Base-by-base conservation (phyloP, 306 rosid genomes). In the Acacia crassicarpa region DNA sequence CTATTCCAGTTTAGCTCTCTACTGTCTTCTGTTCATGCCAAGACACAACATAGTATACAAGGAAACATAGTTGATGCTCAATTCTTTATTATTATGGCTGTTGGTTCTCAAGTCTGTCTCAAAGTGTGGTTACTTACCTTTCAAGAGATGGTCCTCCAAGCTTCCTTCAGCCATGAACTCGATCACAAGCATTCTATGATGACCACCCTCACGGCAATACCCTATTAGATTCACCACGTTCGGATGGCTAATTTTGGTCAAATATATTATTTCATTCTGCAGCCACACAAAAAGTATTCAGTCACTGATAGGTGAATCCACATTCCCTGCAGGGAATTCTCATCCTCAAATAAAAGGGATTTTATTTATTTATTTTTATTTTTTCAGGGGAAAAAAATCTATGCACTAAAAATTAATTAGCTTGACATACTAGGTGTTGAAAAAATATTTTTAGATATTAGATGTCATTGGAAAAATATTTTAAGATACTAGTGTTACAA, bases 181-280 rank as follows among this genome's bases (percentile, higher is more conserved):
- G 56, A 85, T 89, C 9, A 89, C 93, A 76, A 89, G 82, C 67
- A 88, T 89, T 74, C 89, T 82, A 20, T 89, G 89, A 32, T 83
- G 81, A 16, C 80, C 79, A 16, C 81, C 87, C 65, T 91, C 91
- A 1, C 80, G 49, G 83, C 92, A 91, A 48, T 66, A 89, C 40
- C 93, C 93, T 43, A 88, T 80, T 44, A 91, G 89, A 74, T 75
- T 84, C 84, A 89, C 95, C 54, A 88, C 85, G 78, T 91, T 89
- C 9, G 90, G 91, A 79, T 89, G 90, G 70, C 75, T 76, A 51
- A 89, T 30, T 35, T 82, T 82, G 80, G 89, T 69, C 62, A 91
- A 70, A 66, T 85, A 83, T 12, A 44, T 74, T 68, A 84, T 81
- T 83, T 89, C 91, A 78, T 88, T 91, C 95, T 88, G 92, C 49